These are phyloP conservation scores for Backusella psychrophila DNA, from an alignment of 192 early-diverging fungal genomes.

Conservation along the genomic window DNA sequence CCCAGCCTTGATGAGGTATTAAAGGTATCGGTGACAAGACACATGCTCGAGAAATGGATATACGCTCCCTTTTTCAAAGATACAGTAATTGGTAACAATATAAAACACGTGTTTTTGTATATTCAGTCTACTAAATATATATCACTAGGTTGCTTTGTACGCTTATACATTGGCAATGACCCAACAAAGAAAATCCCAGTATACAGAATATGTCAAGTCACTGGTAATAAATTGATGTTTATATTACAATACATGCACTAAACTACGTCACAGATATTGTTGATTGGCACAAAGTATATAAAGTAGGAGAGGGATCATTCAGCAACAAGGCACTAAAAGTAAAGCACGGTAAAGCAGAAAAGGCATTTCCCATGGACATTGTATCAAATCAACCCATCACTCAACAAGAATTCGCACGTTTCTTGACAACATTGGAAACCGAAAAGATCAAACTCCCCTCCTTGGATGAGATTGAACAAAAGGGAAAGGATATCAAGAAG, in stretches of 20 bases:
- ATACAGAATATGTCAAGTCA: constrained; percentile 58
- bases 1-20: constrained; percentile 66
- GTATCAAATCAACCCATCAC: constrained; percentile 73
- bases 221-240: constrained; percentile 18
- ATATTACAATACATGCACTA: too few species aligned
- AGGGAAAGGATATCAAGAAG: constrained; percentile 49
- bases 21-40: constrained; percentile 58
- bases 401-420: constrained; percentile 59
- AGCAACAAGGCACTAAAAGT: constrained; percentile 67
- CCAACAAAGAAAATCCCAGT: constrained; percentile 49
- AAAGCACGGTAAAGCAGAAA: constrained; percentile 67
- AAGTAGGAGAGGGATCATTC: constrained; percentile 48
- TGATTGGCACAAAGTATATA: constrained; percentile 54
- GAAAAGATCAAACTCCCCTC: constrained; percentile 49
- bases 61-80: constrained; percentile 69
- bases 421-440: constrained; percentile 46
- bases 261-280: constrained; percentile 16
- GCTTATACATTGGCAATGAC: constrained; percentile 61
- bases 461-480: constrained; percentile 50
- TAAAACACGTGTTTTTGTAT: background rate
- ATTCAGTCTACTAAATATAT: too few species aligned
- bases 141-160: constrained; percentile 57
- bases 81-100: constrained; percentile 47
- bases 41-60: constrained; percentile 70
- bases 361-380: constrained; percentile 70